Evolutionary conservation across 345 rosid genomes (phyloP), one percentile per base, ranked within the genome.

Genomic region (Eucalyptus pauciflora): DNA sequence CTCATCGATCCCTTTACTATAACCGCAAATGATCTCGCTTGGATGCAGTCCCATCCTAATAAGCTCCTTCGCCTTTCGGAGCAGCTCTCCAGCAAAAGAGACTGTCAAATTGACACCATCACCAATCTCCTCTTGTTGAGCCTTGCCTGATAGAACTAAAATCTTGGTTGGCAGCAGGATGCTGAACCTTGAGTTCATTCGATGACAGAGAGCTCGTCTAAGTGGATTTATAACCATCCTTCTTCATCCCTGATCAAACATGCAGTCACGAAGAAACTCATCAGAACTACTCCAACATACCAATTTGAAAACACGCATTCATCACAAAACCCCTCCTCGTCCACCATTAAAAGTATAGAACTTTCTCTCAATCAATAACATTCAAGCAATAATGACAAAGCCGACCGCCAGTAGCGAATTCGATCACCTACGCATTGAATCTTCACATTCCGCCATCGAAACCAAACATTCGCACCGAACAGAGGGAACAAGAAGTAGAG

Each of bases 71-170:
- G 97, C 99, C 62, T 95, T 96, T 83, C 94, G 96, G 86, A 96
- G 96, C 87, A 96, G 95, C 93, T 96, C 99, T 18, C 99, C 99
- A 17, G 99, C 95, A 86, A 98, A 98, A 13, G 99, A 98, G 50
- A 97, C 94, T 6, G 96, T 91, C 93, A 96, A 89, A 91, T 98
- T 97, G 7, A 97, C 98, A 88, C 99, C 98, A 91, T 98, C 99
- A 25, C 99, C 99, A 31, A 98, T 98, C 87, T 97, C 99, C 91
- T 97, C 99, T 90, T 96, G 99, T 88, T 96, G 99, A 12, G 98
- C 99, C 93, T 94, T 95, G 43, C 95, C 97, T 58, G 99, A 99
- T 79, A 96, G 85, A 50, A 96, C 99, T 90, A 96, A 91, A 97
- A 90, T 33, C 92, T 98, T 96, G 43, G 99, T 98, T 96, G 31